Percentiles rank a stretch among this genome's conserved stretches.
Evolutionary conservation across 176 grass and related monocot species (phyloP).

Genomic region (Panicum miliaceum): DNA sequence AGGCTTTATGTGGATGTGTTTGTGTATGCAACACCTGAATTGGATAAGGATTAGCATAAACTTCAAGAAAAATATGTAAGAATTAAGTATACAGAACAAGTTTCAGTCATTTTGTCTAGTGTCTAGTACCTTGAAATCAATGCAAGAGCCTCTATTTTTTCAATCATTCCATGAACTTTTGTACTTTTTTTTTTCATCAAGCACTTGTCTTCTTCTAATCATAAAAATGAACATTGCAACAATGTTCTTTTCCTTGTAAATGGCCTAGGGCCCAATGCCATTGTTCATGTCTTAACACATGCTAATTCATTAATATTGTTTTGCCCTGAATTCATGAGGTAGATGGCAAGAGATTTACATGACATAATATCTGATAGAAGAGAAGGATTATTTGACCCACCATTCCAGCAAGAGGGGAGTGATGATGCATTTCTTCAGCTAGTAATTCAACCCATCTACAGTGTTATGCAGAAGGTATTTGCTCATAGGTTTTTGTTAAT

Average conservation of each 20-base stretch:
- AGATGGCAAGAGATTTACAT: slow-evolving; percentile 85
- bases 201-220: background rate
- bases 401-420: slow-evolving; percentile 50
- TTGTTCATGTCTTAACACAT: slow-evolving; percentile 18
- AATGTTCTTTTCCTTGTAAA: slow-evolving; percentile 12
- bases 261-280: background rate
- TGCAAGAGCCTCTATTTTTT: slow-evolving; percentile 1
- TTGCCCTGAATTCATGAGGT: slow-evolving; percentile 28
- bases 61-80: background rate
- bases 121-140: background rate
- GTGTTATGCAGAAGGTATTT: slow-evolving; percentile 77
- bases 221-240: background rate
- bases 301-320: slow-evolving; percentile 22
- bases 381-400: slow-evolving; percentile 31
- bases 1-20: background rate
- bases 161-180: background rate
- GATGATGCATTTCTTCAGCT: slow-evolving; percentile 63
- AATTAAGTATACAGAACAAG: background rate
- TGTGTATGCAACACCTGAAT: background rate
- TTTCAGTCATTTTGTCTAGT: background rate
- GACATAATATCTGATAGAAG: slow-evolving; percentile 49
- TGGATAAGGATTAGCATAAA: slow-evolving; percentile 35
- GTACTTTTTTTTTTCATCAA: background rate
- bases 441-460: slow-evolving; percentile 79
- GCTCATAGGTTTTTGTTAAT: slow-evolving; percentile 16